A percentile compares a stretch with the other conserved stretches of the same genome.
Conservation (phyloP, 2,329 filamentous ascomycete species). For the Fusarium sp. region DNA sequence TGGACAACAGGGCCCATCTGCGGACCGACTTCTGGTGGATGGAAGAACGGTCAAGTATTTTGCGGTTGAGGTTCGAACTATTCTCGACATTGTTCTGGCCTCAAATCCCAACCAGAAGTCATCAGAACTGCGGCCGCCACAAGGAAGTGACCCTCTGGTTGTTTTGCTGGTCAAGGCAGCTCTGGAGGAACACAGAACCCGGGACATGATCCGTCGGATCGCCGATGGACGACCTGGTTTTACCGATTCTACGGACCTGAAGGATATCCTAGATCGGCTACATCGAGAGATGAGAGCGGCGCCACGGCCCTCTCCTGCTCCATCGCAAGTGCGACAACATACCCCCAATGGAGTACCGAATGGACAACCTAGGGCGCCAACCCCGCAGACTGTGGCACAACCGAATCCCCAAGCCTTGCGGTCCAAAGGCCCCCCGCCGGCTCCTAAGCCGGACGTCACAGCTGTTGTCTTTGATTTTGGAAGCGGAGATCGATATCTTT, state of each 20-base stretch:
- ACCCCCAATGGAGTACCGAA: constrained; percentile 49
- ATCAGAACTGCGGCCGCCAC: constrained; percentile 63
- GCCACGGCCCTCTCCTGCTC: constrained; percentile 45
- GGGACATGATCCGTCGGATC: constrained; percentile 65
- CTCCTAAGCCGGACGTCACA: constrained; percentile 69
- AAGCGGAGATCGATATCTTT: constrained; percentile 80
- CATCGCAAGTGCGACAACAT: constrained; percentile 44
- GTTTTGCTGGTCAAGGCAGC: constrained; percentile 69
- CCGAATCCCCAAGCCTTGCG: constrained; percentile 66
- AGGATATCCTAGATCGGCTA: constrained; percentile 63
- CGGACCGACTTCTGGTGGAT: constrained; percentile 67
- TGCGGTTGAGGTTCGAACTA: constrained; percentile 68
- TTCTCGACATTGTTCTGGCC: constrained; percentile 68
- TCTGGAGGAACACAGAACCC: constrained; percentile 63
- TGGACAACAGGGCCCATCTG: constrained; percentile 63
- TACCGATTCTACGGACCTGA: constrained; percentile 66
- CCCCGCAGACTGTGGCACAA: constrained; percentile 27
- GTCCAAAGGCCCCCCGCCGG: constrained; percentile 69
- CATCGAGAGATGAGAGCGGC: constrained; percentile 56
- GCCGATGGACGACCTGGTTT: constrained; percentile 63
- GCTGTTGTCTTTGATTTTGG: constrained; percentile 80
- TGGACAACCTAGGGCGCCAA: constrained; percentile 43
- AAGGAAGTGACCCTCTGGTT: constrained; percentile 66
- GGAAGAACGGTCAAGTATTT: constrained; percentile 69
- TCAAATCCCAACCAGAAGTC: constrained; percentile 70